Evolutionary conservation across 176 grass and related monocot species (phyloP).

Genomic region (Phoenix roebelenii): DNA sequence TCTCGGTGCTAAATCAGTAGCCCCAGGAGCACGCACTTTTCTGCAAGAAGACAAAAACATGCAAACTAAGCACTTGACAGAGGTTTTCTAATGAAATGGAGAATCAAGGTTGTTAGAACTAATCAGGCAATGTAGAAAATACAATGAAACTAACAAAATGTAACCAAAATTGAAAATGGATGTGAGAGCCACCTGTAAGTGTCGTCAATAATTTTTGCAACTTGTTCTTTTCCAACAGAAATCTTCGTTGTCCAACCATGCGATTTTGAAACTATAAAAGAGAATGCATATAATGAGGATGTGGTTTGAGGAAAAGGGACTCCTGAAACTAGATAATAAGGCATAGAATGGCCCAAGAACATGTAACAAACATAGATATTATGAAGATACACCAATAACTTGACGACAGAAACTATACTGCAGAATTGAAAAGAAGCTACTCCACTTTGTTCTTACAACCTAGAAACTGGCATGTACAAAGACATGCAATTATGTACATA

Average conservation of each 20-base stretch:
- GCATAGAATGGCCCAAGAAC: background rate
- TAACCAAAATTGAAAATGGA: background rate
- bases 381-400: too few species aligned
- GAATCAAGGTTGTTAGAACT: too few species aligned
- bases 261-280: constrained; percentile 39
- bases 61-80: too few species aligned
- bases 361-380: background rate
- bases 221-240: constrained; percentile 46
- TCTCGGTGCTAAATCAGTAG: constrained; percentile 58
- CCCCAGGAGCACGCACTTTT: constrained; percentile 78
- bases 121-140: too few species aligned
- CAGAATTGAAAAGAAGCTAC: too few species aligned
- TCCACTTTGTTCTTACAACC: too few species aligned
- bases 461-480: too few species aligned
- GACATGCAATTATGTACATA: too few species aligned
- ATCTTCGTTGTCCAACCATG: constrained; percentile 69
- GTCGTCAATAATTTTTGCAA: constrained; percentile 92
- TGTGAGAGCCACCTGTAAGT: constrained; percentile 62
- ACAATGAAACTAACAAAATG: too few species aligned
- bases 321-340: background rate
- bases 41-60: constrained; percentile 26
- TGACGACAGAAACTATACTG: too few species aligned
- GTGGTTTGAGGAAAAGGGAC: background rate
- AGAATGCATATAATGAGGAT: background rate
- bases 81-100: too few species aligned